These are phyloP conservation scores for Geranium brycei DNA, from an alignment of 345 rosid genomes.

Conservation along the genomic window DNA sequence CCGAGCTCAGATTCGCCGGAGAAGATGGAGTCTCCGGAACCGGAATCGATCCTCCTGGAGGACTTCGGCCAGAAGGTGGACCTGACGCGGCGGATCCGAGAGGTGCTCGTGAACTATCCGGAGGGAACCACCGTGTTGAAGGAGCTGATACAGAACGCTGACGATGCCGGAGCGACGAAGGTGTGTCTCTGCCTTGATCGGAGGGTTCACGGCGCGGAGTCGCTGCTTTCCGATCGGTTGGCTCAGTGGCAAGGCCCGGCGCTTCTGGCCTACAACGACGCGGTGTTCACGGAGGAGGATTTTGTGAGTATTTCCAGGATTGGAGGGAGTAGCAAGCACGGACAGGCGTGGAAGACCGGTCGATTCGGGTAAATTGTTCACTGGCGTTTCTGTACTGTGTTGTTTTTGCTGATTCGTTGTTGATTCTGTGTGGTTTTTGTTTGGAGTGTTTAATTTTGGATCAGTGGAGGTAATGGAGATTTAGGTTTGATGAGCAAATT, in stretches of 20 bases:
- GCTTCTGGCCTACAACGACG: constrained; percentile 69
- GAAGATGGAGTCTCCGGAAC: constrained; percentile 34
- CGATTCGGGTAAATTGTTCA: constrained; percentile 53
- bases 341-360: constrained; percentile 81
- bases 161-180: constrained; percentile 80
- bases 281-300: constrained; percentile 84
- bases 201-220: constrained; percentile 36
- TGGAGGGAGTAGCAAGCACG: constrained; percentile 75
- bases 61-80: constrained; percentile 99
- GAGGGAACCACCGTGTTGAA: constrained; percentile 89
- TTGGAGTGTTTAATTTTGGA: background rate
- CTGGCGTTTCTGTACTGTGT: background rate
- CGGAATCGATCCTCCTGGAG: constrained; percentile 41
- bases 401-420: background rate
- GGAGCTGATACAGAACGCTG: constrained; percentile 93
- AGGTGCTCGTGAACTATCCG: constrained; percentile 83
- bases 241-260: constrained; percentile 86
- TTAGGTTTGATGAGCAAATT: background rate
- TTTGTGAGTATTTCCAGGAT: constrained; percentile 75
- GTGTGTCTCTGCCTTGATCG: constrained; percentile 88
- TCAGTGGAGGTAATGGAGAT: background rate
- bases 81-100: constrained; percentile 91
- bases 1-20: background rate
- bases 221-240: constrained; percentile 51
- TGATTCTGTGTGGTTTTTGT: background rate